Base-by-base conservation (phyloP, 305 asterid species). In the Solanum chacoense region DNA sequence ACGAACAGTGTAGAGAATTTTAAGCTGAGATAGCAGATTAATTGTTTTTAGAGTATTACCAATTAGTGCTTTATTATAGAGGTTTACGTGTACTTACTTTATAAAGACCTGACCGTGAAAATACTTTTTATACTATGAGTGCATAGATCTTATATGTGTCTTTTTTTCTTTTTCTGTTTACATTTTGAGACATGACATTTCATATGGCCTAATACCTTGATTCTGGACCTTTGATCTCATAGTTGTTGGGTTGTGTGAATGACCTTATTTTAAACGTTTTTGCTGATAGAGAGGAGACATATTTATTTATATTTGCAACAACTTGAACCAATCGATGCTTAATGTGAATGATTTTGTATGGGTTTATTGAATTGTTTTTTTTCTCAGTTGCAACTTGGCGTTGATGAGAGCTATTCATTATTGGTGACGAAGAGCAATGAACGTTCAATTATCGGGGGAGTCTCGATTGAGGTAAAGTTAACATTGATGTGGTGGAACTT, bases 381-480 rank as follows among this genome's bases (percentile, higher is more conserved):
- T 79, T 84, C 91, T 89, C 88, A 97, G 98, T 93, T 97, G 88
- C 95, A 94, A 90, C 97, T 97, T 76, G 99, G 98, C 78, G 94
- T 94, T 67, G 99, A 97, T 83, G 99, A 97, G 94, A 97, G 96
- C 92, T 97, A 97, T 89, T 90, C 98, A 26, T 90, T 96, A 90
- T 89, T 93, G 89, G 97, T 94, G 92, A 93, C 94, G 8, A 93
- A 90, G 86, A 87, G 86, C 14, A 93, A 93, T 34, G 94, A 87
- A 81, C 93, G 83, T 40, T 97, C 99, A 6, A 91, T 97, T 80
- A 89, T 95, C 50, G 96, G 94, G 31, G 96, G 89, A 29, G 90
- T 92, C 80, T 93, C 95, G 8, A 94, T 97, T 87, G 98, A 96
- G 98, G 99, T 95, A 90, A 88, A 73, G 42, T 90, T 83, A 31